These are phyloP conservation scores for Xylaria sp. DNA, from an alignment of 2,329 filamentous ascomycete species.

Conservation along the genomic window DNA sequence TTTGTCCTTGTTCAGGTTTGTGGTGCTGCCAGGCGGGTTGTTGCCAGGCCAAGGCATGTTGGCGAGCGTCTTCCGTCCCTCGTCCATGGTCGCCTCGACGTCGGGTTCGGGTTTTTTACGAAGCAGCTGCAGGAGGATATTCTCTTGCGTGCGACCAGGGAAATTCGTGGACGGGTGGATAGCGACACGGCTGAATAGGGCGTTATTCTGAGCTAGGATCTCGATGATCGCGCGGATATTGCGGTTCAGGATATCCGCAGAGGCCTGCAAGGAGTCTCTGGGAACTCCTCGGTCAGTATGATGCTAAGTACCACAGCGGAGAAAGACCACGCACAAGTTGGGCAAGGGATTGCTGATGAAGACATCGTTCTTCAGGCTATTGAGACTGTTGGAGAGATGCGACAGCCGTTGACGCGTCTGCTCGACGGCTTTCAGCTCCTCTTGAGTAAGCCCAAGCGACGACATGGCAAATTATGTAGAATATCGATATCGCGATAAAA, in stretches of 20 bases:
- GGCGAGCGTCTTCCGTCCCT: constrained; percentile 62
- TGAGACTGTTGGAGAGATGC: constrained; percentile 75
- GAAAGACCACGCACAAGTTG: constrained; percentile 64
- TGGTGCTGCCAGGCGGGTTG: neutral
- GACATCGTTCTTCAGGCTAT: constrained; percentile 70
- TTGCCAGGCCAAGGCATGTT: constrained; percentile 21
- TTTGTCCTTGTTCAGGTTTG: constrained; percentile 51
- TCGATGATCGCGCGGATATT: constrained; percentile 76
- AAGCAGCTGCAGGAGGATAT: constrained; percentile 74
- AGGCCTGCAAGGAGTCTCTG: constrained; percentile 78
- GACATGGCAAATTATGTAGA: constrained; percentile 47
- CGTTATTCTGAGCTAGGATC: constrained; percentile 71
- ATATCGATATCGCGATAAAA: constrained; percentile 5
- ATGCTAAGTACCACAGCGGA: neutral
- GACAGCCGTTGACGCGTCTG: constrained; percentile 74
- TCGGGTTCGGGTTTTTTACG: constrained; percentile 86
- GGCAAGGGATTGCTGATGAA: constrained; percentile 73
- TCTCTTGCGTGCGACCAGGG: constrained; percentile 75
- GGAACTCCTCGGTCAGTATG: constrained; percentile 9
- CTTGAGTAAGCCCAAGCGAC: constrained; percentile 63
- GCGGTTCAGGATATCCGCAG: constrained; percentile 75
- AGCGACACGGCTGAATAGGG: constrained; percentile 75
- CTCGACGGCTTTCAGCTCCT: constrained; percentile 76
- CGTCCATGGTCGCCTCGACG: constrained; percentile 77
- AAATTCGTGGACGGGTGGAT: constrained; percentile 81